A percentile compares a stretch with the other conserved stretches of the same genome.
Evolutionary conservation across 495 filamentous ascomycete genomes (phyloP).

Genomic region (Gamarada debralockiae): DNA sequence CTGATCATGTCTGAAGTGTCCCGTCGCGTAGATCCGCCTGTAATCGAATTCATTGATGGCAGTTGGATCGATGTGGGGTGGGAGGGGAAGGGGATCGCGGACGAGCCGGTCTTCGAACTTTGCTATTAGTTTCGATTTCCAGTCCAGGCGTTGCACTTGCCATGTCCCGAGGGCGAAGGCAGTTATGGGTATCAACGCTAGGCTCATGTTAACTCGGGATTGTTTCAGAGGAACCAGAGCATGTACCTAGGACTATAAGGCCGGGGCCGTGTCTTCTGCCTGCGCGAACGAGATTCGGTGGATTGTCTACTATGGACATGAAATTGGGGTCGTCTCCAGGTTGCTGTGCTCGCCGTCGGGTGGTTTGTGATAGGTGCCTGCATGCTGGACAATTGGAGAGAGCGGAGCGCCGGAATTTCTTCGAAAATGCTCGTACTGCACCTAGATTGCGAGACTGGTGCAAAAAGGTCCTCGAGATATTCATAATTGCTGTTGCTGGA

Average conservation of each 20-base stretch:
- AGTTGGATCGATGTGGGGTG: slow-evolving; percentile 71
- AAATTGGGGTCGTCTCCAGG: slow-evolving; percentile 68
- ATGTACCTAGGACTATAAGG: slow-evolving; percentile 69
- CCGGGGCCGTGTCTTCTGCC: slow-evolving; percentile 75
- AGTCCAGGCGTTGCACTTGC: slow-evolving; percentile 90
- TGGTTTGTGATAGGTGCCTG: slow-evolving; percentile 17
- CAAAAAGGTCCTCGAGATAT: slow-evolving; percentile 8
- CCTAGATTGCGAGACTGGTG: slow-evolving; percentile 2
- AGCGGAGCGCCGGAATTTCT: not conserved
- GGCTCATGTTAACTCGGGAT: slow-evolving; percentile 3
- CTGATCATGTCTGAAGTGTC: slow-evolving; percentile 74
- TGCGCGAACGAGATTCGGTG: slow-evolving; percentile 68
- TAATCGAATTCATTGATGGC: slow-evolving; percentile 90
- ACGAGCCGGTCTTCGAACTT: slow-evolving; percentile 86
- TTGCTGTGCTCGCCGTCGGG: slow-evolving; percentile 15
- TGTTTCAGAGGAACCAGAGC: not conserved
- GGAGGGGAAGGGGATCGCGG: slow-evolving; percentile 80
- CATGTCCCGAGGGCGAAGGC: slow-evolving; percentile 88
- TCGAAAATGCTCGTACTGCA: not conserved
- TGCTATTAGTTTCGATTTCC: slow-evolving; percentile 91
- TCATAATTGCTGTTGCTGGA: slow-evolving; percentile 13
- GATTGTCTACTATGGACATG: slow-evolving; percentile 80
- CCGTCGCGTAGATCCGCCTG: slow-evolving; percentile 75
- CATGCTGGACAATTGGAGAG: slow-evolving; percentile 15
- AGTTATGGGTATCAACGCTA: slow-evolving; percentile 85